Percentiles rank a stretch among this genome's conserved stretches.
Conservation (phyloP, 1,284 basidiomycete species). For the Cutaneotrichosporon cavernicola region DNA sequence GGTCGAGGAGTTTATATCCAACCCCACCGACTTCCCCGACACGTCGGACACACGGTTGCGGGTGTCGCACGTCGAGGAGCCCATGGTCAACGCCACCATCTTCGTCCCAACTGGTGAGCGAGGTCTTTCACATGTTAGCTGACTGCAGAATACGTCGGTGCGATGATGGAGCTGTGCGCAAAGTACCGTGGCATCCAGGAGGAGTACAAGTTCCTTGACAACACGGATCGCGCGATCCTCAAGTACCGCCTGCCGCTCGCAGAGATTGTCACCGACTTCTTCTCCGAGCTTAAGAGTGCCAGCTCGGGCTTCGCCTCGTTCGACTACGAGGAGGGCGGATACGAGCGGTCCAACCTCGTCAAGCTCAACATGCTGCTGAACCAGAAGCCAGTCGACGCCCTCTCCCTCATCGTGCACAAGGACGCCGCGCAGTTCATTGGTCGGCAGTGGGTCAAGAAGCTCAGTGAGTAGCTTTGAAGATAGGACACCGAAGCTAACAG, state of each 20-base stretch:
- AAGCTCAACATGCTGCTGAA: conserved; percentile 91
- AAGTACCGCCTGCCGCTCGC: conserved; percentile 75
- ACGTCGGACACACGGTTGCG: conserved; percentile 62
- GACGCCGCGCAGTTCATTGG: conserved; percentile 69
- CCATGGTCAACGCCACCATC: conserved; percentile 76
- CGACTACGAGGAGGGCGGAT: conserved; percentile 90
- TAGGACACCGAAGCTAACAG: not conserved
- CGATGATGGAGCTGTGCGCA: conserved; percentile 89
- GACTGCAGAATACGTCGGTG: conserved; percentile 71
- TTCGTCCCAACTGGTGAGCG: conserved; percentile 65
- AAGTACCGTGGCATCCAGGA: conserved; percentile 72
- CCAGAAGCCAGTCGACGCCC: conserved; percentile 79
- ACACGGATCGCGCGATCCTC: conserved; percentile 65
- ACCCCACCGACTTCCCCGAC: conserved; percentile 90
- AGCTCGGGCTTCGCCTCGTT: conserved; percentile 91
- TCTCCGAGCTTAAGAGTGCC: conserved; percentile 76
- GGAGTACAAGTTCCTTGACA: conserved; percentile 75
- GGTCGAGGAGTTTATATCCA: conserved; percentile 67
- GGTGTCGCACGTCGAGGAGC: conserved; percentile 78
- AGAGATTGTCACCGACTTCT: conserved; percentile 91
- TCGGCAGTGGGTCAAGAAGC: conserved; percentile 79
- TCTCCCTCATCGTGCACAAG: conserved; percentile 81
- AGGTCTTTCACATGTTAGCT: conserved; percentile 55
- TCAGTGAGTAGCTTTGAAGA: conserved; percentile 62
- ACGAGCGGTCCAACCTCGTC: conserved; percentile 71